phyloP scores from a whole-genome alignment of 2,329 filamentous ascomycete genomes.

The Lasiodiplodia citricola region DNA sequence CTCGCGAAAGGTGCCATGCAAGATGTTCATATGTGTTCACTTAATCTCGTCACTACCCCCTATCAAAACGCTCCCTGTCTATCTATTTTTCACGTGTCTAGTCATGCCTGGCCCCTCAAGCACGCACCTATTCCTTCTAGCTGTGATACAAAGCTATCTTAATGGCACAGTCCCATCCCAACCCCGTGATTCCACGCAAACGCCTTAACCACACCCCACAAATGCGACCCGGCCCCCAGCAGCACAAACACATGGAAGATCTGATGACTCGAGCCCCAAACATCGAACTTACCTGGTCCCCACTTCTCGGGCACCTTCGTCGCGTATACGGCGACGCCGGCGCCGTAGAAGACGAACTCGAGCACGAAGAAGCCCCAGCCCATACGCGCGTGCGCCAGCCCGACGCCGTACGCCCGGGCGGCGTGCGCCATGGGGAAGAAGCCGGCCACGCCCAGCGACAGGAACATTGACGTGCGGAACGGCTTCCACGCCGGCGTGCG shows the following conservation, averaged over 20 bases:
- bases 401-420: slow-evolving; percentile 37
- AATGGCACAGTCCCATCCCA: not conserved
- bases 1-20: not conserved
- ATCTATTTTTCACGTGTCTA: not conserved
- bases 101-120: not conserved
- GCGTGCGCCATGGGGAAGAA: slow-evolving; percentile 50
- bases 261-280: slow-evolving; percentile 56
- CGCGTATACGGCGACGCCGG: slow-evolving; percentile 48
- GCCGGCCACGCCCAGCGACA: slow-evolving; percentile 49
- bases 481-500: slow-evolving; percentile 47
- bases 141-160: not conserved
- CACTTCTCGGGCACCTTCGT: slow-evolving; percentile 51
- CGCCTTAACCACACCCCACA: slow-evolving; percentile 42
- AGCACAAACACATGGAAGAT: slow-evolving; percentile 55
- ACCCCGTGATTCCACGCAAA: slow-evolving; percentile 26
- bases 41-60: too few relatives aligned
- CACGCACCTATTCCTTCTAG: not conserved
- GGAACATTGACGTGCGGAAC: slow-evolving; percentile 49
- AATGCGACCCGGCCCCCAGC: slow-evolving; percentile 32
- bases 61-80: too few relatives aligned
- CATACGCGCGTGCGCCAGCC: slow-evolving; percentile 43
- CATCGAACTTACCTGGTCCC: slow-evolving; percentile 52
- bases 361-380: slow-evolving; percentile 48
- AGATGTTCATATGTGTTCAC: too few relatives aligned
- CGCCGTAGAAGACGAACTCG: slow-evolving; percentile 47